Evolutionary conservation across 768 basidiomycete genomes (phyloP).

Genomic region (Boletellus ananas): DNA sequence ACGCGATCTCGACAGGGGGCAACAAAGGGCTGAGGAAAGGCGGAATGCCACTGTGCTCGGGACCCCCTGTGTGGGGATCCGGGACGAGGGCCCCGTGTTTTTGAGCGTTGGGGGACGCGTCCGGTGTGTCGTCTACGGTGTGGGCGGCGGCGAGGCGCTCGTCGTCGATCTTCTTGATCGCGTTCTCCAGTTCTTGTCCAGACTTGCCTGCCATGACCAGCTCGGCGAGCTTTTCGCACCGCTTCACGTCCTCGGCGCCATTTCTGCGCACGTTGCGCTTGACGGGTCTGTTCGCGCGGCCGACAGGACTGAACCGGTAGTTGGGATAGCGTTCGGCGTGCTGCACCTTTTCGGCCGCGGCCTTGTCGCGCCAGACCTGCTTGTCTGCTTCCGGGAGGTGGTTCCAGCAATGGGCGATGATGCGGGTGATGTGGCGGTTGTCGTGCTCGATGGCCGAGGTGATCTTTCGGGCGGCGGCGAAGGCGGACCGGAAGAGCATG

Average conservation of each 20-base stretch:
- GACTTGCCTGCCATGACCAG: constrained; percentile 48
- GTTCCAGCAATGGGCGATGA: constrained; percentile 55
- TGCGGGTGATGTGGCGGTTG: constrained; percentile 55
- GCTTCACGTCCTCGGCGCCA: constrained; percentile 42
- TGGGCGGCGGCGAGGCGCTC: neutral
- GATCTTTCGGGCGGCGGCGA: constrained; percentile 51
- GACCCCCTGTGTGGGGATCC: neutral
- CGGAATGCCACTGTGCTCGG: constrained; percentile 8
- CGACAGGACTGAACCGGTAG: constrained; percentile 51
- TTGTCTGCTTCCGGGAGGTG: constrained; percentile 48
- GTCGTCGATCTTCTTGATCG: constrained; percentile 36
- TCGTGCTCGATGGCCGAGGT: constrained; percentile 48
- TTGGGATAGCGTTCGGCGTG: constrained; percentile 48
- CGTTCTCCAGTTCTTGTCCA: constrained; percentile 45
- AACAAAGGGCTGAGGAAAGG: constrained; percentile 31
- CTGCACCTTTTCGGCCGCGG: constrained; percentile 48
- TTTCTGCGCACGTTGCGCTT: constrained; percentile 54
- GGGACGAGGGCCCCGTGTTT: too few species aligned
- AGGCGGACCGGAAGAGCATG: constrained; percentile 61
- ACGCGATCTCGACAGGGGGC: constrained; percentile 17
- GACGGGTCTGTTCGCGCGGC: constrained; percentile 40
- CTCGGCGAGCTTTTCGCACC: constrained; percentile 49
- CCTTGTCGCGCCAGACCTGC: constrained; percentile 46
- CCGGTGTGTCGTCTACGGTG: neutral
- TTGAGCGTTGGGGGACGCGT: neutral